Base-by-base conservation (phyloP, 495 filamentous ascomycete species). In the Hypoxylon intermedium region DNA sequence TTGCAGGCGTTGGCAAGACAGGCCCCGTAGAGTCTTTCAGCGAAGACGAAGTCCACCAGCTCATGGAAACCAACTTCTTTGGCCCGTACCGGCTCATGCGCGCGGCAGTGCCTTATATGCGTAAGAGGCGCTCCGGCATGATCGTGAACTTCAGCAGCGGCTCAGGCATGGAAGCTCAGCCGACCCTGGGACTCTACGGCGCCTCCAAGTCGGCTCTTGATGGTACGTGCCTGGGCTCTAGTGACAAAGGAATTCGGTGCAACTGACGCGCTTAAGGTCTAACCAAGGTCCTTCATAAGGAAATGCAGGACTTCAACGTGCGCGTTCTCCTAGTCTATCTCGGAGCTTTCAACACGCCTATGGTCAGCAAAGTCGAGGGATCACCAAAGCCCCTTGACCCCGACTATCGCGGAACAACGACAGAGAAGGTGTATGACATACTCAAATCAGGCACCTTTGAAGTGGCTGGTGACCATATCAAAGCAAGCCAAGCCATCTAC, bases 61-160 rank as follows among this genome's bases (percentile, higher is more conserved):
- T 80, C 36, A 72, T 85, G 61, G 81, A 84, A 19, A 74, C 78
- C 21, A 80, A 84, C 58, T 81, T 84, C 61, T 84, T 78, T 64
- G 83, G 73, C 6, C 70, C 78, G 2, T 72, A 82, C 1, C 66
- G 69, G 9, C 60, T 81, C 18, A 81, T 80, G 23, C 72, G 73
- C 20, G 75, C 77, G 13, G 77, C 75, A 0, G 64, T 80, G 24
- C 74, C 77, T 2, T 68, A 82, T n/a, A 78, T 85, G 68, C 74
- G 82, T 2, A 60, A 38, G 53, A 55, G 66, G 21, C 61, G 66
- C 30, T 58, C 66, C 11, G 80, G 81, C 3, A 50, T 72, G 23
- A 72, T 81, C 19, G 72, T 80, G 1, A 81, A 80, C 49, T 67
- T 82, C 9, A 75, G 71, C 45, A 77, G 71, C 26, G 77, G 72